Evolutionary conservation across 352 stramenopile species (phyloP).

Genomic region (Globisporangium lucens): DNA sequence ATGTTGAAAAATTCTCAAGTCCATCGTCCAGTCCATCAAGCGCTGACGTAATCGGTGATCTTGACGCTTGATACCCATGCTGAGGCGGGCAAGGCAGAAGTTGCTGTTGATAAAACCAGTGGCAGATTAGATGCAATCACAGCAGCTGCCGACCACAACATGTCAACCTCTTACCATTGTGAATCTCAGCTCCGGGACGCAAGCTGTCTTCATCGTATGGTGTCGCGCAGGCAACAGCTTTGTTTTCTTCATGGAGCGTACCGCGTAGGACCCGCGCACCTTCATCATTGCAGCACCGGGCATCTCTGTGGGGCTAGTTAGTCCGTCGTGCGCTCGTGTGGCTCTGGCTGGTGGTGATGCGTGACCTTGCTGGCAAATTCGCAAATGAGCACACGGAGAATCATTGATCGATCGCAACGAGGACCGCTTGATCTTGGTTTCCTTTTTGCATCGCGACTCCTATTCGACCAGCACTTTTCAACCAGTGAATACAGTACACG

Average conservation of each 20-base stretch:
- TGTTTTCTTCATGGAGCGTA: conserved; percentile 1
- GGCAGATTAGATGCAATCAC: not conserved
- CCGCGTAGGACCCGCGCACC: conserved; percentile 4
- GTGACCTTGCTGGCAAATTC: conserved; percentile 6
- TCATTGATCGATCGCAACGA: not conserved
- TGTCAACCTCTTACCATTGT: not conserved
- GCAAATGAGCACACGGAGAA: conserved; percentile 8
- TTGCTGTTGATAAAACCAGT: not conserved
- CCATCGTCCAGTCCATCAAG: not conserved
- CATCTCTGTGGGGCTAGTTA: not conserved
- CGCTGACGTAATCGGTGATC: not conserved
- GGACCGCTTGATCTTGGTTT: not conserved
- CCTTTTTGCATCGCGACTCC: not conserved
- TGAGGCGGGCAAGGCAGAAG: not conserved
- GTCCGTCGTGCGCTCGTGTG: not conserved
- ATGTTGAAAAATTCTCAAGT: not conserved
- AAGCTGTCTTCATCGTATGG: not conserved
- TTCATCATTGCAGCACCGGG: not conserved
- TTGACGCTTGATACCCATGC: not conserved
- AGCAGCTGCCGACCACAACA: not conserved
- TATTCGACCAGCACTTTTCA: conserved; percentile 1
- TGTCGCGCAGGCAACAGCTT: not conserved
- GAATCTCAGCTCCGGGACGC: not conserved
- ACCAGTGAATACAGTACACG: not conserved
- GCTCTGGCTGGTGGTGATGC: not conserved